These are phyloP conservation scores for Calocybe cyanea DNA, from an alignment of 768 basidiomycete genomes.

Conservation along the genomic window DNA sequence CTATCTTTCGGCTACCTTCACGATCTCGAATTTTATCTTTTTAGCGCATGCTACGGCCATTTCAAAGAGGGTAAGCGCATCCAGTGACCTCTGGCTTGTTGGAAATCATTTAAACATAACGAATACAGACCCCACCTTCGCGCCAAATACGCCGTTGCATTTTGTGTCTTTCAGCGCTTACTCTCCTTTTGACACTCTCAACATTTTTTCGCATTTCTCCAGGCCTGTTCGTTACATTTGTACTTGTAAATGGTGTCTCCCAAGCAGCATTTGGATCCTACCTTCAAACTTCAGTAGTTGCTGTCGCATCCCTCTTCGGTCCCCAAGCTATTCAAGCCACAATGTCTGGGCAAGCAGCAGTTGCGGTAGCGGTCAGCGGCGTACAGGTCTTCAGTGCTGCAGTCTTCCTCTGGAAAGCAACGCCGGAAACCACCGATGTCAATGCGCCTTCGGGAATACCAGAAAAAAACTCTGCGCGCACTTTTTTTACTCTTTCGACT, in stretches of 20 bases:
- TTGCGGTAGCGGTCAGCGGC: constrained; percentile 76
- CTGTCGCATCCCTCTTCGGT: constrained; percentile 80
- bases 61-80: constrained; percentile 55
- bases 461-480: constrained; percentile 65
- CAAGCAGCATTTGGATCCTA: constrained; percentile 68
- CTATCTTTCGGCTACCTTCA: constrained; percentile 61
- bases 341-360: constrained; percentile 83
- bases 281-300: constrained; percentile 73
- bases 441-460: constrained; percentile 39
- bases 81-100: neutral
- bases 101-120: neutral
- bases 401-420: constrained; percentile 48
- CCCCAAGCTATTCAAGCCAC: constrained; percentile 66
- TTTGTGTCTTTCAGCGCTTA: constrained; percentile 47
- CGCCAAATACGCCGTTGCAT: constrained; percentile 51
- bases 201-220: constrained; percentile 55
- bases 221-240: constrained; percentile 59
- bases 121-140: constrained; percentile 53
- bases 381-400: constrained; percentile 70
- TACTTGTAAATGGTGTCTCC: constrained; percentile 53
- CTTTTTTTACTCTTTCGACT: constrained; percentile 71
- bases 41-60: constrained; percentile 73
- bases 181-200: constrained; percentile 59
- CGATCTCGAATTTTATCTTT: constrained; percentile 61
- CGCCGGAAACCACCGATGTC: constrained; percentile 24